These are phyloP conservation scores for sunflower (Helianthus annuus) DNA, from an alignment of 129 eudicot genomes.

Conservation along the genomic window DNA sequence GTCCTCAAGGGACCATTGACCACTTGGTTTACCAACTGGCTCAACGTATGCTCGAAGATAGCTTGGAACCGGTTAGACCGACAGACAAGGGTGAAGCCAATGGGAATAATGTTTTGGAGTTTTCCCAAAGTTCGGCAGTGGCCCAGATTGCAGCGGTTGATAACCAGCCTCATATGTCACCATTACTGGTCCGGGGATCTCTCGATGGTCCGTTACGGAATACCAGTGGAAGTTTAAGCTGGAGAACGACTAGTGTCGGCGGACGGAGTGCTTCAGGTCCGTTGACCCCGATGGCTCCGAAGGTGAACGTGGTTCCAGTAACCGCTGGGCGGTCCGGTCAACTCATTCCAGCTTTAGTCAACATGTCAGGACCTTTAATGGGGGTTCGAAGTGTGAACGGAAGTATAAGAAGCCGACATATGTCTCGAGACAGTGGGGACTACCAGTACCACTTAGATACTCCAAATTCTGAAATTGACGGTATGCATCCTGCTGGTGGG, in stretches of 20 bases:
- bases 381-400: constrained; percentile 96
- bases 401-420: constrained; percentile 93
- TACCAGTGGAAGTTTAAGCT: constrained; percentile 95
- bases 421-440: constrained; percentile 96
- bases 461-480: constrained; percentile 96
- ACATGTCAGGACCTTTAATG: constrained; percentile 98
- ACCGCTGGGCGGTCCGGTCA: constrained; percentile 93
- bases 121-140: constrained; percentile 90
- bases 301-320: constrained; percentile 82
- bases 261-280: constrained; percentile 99
- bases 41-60: constrained; percentile 96
- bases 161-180: constrained; percentile 98
- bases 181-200: constrained; percentile 91
- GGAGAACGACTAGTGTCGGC: constrained; percentile 91
- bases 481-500: constrained; percentile 66
- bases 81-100: constrained; percentile 53
- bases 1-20: constrained; percentile 96
- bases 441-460: constrained; percentile 86
- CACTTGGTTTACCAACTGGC: constrained; percentile 96
- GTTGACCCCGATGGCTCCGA: constrained; percentile 92
- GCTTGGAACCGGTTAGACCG: constrained; percentile 74
- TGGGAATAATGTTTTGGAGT: constrained; percentile 71
- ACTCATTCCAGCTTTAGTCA: constrained; percentile 84
- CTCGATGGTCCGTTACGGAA: constrained; percentile 92
- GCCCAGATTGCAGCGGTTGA: constrained; percentile 79